These are phyloP conservation scores for Erodium maritimum DNA, from an alignment of 345 rosid genomes.

Conservation along the genomic window DNA sequence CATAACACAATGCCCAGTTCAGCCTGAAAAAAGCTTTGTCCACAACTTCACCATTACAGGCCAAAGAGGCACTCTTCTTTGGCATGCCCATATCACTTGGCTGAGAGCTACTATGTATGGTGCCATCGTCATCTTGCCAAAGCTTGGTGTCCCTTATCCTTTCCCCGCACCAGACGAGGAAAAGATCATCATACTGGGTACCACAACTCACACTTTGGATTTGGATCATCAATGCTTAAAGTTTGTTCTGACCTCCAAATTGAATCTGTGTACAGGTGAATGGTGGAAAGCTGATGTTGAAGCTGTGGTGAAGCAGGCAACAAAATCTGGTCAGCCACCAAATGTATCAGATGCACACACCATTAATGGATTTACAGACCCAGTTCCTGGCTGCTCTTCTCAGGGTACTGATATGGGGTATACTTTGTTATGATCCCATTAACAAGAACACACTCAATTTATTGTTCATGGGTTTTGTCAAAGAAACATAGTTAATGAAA, in stretches of 20 bases:
- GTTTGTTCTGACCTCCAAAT: not conserved
- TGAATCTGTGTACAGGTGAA: conserved; percentile 43
- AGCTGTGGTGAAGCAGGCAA: conserved; percentile 39
- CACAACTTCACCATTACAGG: conserved; percentile 64
- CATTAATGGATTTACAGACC: conserved; percentile 58
- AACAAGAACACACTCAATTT: not conserved
- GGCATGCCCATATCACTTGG: conserved; percentile 83
- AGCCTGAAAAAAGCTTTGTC: conserved; percentile 36
- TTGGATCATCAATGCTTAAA: not conserved
- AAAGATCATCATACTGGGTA: conserved; percentile 43
- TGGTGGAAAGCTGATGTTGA: conserved; percentile 84
- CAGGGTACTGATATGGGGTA: conserved; percentile 31
- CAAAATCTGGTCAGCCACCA: conserved; percentile 41
- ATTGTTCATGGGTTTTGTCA: not conserved
- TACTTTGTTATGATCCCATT: not conserved
- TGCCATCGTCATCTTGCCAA: conserved; percentile 61
- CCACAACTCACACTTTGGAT: not conserved
- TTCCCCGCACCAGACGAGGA: conserved; percentile 55
- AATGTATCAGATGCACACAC: conserved; percentile 69
- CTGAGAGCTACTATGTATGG: conserved; percentile 59
- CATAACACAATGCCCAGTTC: conserved; percentile 63
- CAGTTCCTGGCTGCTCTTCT: conserved; percentile 40
- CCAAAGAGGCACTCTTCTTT: conserved; percentile 63
- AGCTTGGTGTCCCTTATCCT: conserved; percentile 43
- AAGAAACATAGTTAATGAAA: not conserved